Evolutionary conservation across 2,329 filamentous ascomycete genomes (phyloP), one percentile per base, ranked within the genome.

Genomic region (Cordyceps javanica): DNA sequence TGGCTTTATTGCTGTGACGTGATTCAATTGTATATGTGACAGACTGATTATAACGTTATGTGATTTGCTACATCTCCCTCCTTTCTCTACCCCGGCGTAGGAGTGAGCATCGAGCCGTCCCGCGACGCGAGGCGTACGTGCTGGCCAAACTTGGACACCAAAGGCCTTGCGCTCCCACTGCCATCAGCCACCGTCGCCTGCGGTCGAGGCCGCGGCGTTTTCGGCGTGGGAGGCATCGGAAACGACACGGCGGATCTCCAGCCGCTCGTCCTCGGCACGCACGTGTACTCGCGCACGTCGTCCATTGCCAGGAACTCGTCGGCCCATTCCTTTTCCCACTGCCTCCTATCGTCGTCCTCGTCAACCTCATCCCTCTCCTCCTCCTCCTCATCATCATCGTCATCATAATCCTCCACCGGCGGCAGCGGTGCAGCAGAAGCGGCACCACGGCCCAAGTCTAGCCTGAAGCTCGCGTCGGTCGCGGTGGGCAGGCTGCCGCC

Each of bases 311-410:
- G 1, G n/a, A 48, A 41, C 19, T 56, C 54, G 5, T 30, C 52
- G n/a, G 52, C 52, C 52, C 52, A 55, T 32, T 55, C 52, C 52
- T 46, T 55, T 26, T 55, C 52, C 52, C 52, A 55, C 42, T 55
- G 52, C 42, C 32, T 46, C 30, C 19, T 48, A 19, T 42, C 50
- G 7, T 55, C 52, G 19, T 50, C 54, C 5, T 21, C 50, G 9
- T 36, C 25, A 7, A 34, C 41, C 4, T 51, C 51, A 1, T 21
- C 52, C 14, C 3, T 38, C 1, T 25, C 52, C 0, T 32, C 28
- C 19, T 48, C 41, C 1, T 55, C 51, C 0, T 21, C 51, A 4
- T 32, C 28, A 42, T 48, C 44, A 19, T 56, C 53, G 11, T 55
- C 50, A 1, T 23, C 45, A 1, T 25, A 16, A 3, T 3, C 50